Evolutionary conservation across 192 early-diverging fungal species (phyloP).

Genomic region (Coemansia sp.): DNA sequence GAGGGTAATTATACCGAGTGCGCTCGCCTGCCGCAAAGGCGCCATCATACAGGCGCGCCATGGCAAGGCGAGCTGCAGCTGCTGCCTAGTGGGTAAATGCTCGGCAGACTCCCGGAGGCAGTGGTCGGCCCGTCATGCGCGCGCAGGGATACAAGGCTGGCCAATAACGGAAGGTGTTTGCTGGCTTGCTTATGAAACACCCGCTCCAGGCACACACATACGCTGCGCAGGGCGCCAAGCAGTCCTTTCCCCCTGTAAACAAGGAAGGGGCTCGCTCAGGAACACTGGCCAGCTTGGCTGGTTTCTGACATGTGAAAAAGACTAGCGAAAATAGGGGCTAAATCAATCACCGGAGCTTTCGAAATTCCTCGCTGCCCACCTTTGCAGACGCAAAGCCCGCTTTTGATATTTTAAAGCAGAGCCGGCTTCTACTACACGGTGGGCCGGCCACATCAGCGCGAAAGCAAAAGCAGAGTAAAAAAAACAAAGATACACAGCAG

Average conservation of each 20-base stretch:
- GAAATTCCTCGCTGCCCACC: background rate
- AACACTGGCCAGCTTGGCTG: background rate
- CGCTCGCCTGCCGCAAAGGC: too few species aligned
- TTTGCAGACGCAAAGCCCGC: background rate
- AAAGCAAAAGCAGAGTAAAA: too few species aligned
- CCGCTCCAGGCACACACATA: background rate
- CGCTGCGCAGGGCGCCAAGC: background rate
- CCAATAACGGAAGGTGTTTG: background rate
- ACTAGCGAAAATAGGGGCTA: background rate
- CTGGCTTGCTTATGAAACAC: background rate
- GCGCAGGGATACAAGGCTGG: background rate
- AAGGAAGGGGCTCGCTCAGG: background rate
- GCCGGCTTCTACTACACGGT: background rate
- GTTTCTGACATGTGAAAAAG: conserved; percentile 7
- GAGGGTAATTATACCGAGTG: background rate
- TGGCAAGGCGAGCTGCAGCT: background rate
- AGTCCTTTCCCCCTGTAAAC: background rate
- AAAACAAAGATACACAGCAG: background rate
- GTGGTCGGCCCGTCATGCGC: background rate
- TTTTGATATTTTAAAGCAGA: background rate
- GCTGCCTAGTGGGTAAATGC: background rate
- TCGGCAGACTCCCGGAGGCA: background rate
- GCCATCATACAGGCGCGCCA: background rate
- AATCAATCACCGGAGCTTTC: conserved; percentile 7
- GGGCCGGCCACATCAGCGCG: background rate